Conservation (phyloP, 2,329 filamentous ascomycete species). For the Aspergillus flavus region DNA sequence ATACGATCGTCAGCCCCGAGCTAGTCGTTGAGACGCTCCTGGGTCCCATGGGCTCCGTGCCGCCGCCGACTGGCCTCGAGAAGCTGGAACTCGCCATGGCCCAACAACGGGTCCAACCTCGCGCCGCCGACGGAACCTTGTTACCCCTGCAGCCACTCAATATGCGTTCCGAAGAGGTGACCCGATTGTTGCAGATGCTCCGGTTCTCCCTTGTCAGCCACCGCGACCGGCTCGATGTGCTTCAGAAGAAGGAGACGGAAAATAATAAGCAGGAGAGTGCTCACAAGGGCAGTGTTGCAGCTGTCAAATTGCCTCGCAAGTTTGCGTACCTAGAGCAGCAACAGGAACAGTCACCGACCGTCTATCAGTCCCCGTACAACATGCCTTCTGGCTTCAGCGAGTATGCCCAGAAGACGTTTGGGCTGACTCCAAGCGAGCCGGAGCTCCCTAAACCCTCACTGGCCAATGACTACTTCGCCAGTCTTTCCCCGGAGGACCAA, state of each 20-base stretch:
- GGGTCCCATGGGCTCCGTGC: slow-evolving; percentile 44
- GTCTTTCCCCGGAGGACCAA: slow-evolving; percentile 42
- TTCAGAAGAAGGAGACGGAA: slow-evolving; percentile 42
- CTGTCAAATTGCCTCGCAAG: slow-evolving; percentile 38
- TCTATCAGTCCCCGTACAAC: slow-evolving; percentile 48
- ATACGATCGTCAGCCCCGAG: slow-evolving; percentile 47
- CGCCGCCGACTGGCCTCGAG: slow-evolving; percentile 45
- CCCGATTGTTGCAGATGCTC: slow-evolving; percentile 45
- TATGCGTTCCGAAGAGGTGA: slow-evolving; percentile 48
- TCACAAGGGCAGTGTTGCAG: slow-evolving; percentile 32
- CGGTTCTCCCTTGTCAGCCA: slow-evolving; percentile 47
- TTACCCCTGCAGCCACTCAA: slow-evolving; percentile 44
- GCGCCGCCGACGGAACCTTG: slow-evolving; percentile 41
- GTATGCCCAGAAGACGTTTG: slow-evolving; percentile 44
- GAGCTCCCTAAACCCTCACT: slow-evolving; percentile 42
- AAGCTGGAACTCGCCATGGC: slow-evolving; percentile 48
- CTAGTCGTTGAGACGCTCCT: slow-evolving; percentile 47
- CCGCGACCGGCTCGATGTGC: slow-evolving; percentile 40
- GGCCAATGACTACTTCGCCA: slow-evolving; percentile 46
- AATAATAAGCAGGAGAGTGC: slow-evolving; percentile 36
- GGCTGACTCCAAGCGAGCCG: slow-evolving; percentile 36
- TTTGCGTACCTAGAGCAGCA: slow-evolving; percentile 46
- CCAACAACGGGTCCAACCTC: slow-evolving; percentile 45
- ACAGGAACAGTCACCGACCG: slow-evolving; percentile 38
- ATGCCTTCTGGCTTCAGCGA: slow-evolving; percentile 47